Evolutionary conservation across 805 yeast species (phyloP), one percentile per base, ranked within the genome.

Genomic region (Metschnikowia continentalis): DNA sequence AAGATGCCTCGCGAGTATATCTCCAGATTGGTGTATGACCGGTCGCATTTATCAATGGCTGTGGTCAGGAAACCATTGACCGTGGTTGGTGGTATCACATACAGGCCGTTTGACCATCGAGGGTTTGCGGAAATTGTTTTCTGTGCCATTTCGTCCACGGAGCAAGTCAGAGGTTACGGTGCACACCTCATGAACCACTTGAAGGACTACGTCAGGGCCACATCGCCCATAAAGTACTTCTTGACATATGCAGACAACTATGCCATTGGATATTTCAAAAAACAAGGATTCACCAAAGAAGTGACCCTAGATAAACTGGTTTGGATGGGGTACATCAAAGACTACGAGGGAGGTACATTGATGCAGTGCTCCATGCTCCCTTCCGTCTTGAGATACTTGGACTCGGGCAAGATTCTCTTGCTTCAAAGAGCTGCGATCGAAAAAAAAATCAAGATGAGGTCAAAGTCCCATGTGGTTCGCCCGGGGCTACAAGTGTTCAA

Each of bases 301-400:
- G 88, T 94, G 36, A 79, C 96, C 6, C 77, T 94, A 50, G 94
- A 92, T 35, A 86, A 84, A 56, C 80, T 82, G 46, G 78, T 84
- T 33, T 94, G 99, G 99, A 89, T 90, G 94, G 99, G 99, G 2
- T 94, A 94, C 68, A 94, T 94, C 64, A 94, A 94, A 68, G 99
- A 94, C 73, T 94, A 94, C 69, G 99, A 94, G 71, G 99, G 99
- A 23, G 99, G 98, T 60, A 94, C 99, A 0, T 73, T 94, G 54
- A 92, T 94, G 97, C 98, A 94, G 71, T 94, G 99, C 65, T 72
- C 92, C 0, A 91, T 92, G 95, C 74, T 94, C 47, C 97, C 97
- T 0, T 76, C 82, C 46, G 83, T 90, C 51, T 57, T 74, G 46
- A 80, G 98, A 57, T 94, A 94, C 67, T 73, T 94, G 47, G 99